These are phyloP conservation scores for Penicillium egyptiacum DNA, from an alignment of 495 filamentous ascomycete genomes.

Conservation along the genomic window DNA sequence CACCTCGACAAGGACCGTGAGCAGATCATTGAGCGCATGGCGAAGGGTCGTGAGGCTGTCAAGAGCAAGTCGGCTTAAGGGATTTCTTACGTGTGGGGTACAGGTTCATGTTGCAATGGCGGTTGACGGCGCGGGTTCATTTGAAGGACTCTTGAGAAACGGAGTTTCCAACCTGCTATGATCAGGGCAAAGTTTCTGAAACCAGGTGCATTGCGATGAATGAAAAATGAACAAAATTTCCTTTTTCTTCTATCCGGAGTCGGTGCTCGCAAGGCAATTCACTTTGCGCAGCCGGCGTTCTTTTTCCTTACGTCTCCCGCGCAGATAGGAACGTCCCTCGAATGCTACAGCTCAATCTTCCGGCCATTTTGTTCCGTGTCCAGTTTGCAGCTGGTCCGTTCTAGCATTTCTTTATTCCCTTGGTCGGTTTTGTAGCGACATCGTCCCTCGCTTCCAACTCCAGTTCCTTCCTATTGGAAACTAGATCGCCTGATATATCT, in stretches of 20 bases:
- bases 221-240: conserved; percentile 33
- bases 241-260: conserved; percentile 19
- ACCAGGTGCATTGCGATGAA: conserved; percentile 35
- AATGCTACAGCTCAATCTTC: conserved; percentile 12
- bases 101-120: conserved; percentile 40
- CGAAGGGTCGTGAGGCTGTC: conserved; percentile 64
- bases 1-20: conserved; percentile 99
- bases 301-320: conserved; percentile 12
- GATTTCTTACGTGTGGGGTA: conserved; percentile 33
- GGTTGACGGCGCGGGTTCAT: conserved; percentile 40
- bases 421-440: background rate
- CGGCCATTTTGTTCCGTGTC: background rate
- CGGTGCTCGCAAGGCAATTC: conserved; percentile 9
- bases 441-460: background rate
- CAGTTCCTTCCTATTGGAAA: background rate
- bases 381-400: background rate
- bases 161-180: conserved; percentile 32
- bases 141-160: conserved; percentile 38
- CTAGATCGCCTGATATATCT: conserved; percentile 46
- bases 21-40: conserved; percentile 82
- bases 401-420: background rate
- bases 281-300: conserved; percentile 5
- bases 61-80: conserved; percentile 42
- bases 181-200: conserved; percentile 32
- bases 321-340: conserved; percentile 11